Base-by-base conservation (phyloP, 495 filamentous ascomycete species). In the Lophiotrema nucula region DNA sequence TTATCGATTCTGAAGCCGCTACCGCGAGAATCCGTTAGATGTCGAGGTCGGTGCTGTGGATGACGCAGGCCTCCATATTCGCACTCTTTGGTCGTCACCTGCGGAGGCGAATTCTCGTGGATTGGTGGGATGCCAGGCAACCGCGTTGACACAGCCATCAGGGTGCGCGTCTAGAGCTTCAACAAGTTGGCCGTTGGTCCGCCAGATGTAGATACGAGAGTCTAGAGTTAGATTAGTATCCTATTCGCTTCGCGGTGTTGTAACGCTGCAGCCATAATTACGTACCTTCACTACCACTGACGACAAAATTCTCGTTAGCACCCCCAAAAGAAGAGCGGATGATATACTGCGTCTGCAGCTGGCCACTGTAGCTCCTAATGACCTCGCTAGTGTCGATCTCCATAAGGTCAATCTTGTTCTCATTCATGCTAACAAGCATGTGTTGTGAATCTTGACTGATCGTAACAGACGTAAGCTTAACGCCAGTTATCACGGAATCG, bases 221-320 rank as follows among this genome's bases (percentile, higher is more conserved):
- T 92, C 91, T 72, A 48, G 57, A 49, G 12, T n/a, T 54, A 23
- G 38, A 16, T 64, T 23, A 61, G 43, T 44, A 39, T 44, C 38
- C 4, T 1, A 58, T 0, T 13, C n/a, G n/a, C 24, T 37, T n/a
- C 12, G 24, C 31, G 6, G 6, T 24, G 4, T 53, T 39, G 15
- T 18, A 31, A 22, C 15, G 35, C 2, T 5, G 45, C 44, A 56
- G 12, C 2, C 21, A n/a, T n/a, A n/a, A n/a, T n/a, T n/a, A n/a
- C 60, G 10, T 76, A 93, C 92, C 90, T 83, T 97, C 90, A 67
- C 90, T 95, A 21, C 93, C 93, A 68, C 86, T 89, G 16, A 93
- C 79, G 24, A 97, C 83, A 69, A 97, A 93, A 66, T 85, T 90
- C 74, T 97, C 92, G 44, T 85, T 82, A 1, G 93, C 91, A 15